Base-by-base conservation (phyloP, 306 rosid species). In the Vachellia collinsii region DNA sequence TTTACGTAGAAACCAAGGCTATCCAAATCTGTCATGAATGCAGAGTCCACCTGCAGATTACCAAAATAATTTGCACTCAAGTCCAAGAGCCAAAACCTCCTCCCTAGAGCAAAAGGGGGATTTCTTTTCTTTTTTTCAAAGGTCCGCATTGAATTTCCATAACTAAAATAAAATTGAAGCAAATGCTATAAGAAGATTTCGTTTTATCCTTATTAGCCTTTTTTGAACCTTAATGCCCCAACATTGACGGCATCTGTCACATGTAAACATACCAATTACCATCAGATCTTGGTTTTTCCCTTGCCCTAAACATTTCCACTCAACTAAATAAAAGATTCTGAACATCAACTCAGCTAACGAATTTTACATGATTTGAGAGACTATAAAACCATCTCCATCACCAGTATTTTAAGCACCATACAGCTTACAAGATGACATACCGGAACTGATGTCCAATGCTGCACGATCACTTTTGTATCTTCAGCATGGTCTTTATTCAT, bases 401-500 rank as follows among this genome's bases (percentile, higher is more conserved):
- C 38, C 43, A 53, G 75, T 53, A 68, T 68, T 72, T 38, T 46
- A 70, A 44, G 66, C 17, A 73, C 12, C 16, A 76, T 53, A 84
- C 17, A 50, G 70, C 51, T 44, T 74, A 25, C n/a, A 37, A 47
- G 50, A 67, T 61, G 76, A 67, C 77, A 61, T 93, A 95, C 99
- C 87, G 88, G 98, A 87, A 95, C 82, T 11, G 95, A 89, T 20
- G 94, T 89, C 83, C 98, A 91, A 63, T 93, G 93, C 86, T 88
- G 90, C 82, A 95, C 99, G 53, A 95, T 95, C 80, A 68, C 89
- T 83, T 89, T 95, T 75, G 97, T 95, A 87, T 95, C 99, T 65
- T 91, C 98, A 79, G 88, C 87, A 79, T 95, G 99, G 87, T 95
- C 99, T 87, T 85, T 89, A 88, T 95, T 95, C 99, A 95, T 93